A percentile compares a stretch with the other conserved stretches of the same genome.
Evolutionary conservation across 2,329 filamentous ascomycete species (phyloP).

Genomic region (Fusarium goolgardi): DNA sequence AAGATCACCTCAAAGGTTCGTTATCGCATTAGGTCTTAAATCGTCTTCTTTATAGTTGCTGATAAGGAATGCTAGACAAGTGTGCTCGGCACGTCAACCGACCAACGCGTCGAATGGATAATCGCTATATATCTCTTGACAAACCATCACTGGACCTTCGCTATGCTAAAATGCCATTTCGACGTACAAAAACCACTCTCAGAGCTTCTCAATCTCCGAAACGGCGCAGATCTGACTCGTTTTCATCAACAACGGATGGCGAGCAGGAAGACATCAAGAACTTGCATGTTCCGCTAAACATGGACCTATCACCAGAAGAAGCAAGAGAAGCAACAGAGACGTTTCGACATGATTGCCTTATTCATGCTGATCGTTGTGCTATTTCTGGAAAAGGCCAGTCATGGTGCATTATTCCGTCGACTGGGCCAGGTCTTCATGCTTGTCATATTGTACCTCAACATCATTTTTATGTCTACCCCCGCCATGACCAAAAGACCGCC

Average conservation of each 20-base stretch:
- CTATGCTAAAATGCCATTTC: neutral
- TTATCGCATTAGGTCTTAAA: neutral
- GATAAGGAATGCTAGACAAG: neutral
- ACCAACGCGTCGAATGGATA: constrained; percentile 1
- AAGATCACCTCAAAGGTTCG: constrained; percentile 4
- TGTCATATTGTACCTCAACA: constrained; percentile 41
- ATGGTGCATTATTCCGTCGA: constrained; percentile 13
- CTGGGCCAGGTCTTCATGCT: constrained; percentile 36
- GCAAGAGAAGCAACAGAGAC: neutral
- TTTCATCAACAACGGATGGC: neutral
- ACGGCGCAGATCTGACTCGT: constrained; percentile 7
- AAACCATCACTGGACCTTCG: constrained; percentile 1
- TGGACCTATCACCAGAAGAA: neutral
- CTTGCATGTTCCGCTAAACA: constrained; percentile 9
- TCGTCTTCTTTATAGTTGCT: neutral
- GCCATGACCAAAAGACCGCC: neutral
- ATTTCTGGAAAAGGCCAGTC: constrained; percentile 35
- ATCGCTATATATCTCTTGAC: constrained; percentile 16
- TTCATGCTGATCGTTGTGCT: constrained; percentile 12
- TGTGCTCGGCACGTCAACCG: constrained; percentile 9
- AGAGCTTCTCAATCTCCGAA: constrained; percentile 8
- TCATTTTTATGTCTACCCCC: constrained; percentile 38
- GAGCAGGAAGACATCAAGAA: constrained; percentile 1
- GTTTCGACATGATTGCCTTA: neutral
- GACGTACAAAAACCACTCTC: neutral